Evolutionary conservation across 768 basidiomycete species (phyloP), one percentile per base, ranked within the genome.

Genomic region (Baorangia bicolor): DNA sequence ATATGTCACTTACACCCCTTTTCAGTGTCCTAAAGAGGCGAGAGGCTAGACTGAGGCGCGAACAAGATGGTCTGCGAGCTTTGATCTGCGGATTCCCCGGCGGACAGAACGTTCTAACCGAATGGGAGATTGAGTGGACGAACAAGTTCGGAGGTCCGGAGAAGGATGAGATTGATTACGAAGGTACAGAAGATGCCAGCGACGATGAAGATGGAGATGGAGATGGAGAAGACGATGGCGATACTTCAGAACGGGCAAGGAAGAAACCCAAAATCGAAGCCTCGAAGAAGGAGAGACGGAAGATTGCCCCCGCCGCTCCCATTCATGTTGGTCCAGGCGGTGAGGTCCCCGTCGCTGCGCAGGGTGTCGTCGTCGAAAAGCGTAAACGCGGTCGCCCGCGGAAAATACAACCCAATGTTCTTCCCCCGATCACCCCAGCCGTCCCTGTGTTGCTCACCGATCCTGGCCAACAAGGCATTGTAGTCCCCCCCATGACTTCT

Each of bases 321-420:
- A 33, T 68, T 61, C 45, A 67, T 25, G 33, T 61, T 52, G 42
- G 35, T 59, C 33, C 66, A 60, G 50, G 66, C 30, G 49, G 72
- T 46, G 56, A 55, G 23, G 52, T 41, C 18, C 20, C 75, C 66
- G 68, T 68, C 9, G 67, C 68, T 31, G 73, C 59, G 3, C 53
- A 65, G 8, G 69, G 59, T 18, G 70, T 46, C 16, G 73, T 78
- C 0, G 82, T 84, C 0, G 88, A 90, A 75, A 93, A 92, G 76
- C 79, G 90, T 62, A 94, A 94, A 75, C 81, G 92, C 9, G 92
- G 92, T 14, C 74, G 92, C 30, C 92, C 92, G 16, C 81, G 90
- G 63, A 93, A 93, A 74, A 78, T 85, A 43, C 76, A 81, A 12
- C 75, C 82, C 0, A 76, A 79, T 18, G 71, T 80, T n/a, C 68